Conservation (phyloP, 1,284 basidiomycete genomes). For the Sanghuangporus baumii region DNA sequence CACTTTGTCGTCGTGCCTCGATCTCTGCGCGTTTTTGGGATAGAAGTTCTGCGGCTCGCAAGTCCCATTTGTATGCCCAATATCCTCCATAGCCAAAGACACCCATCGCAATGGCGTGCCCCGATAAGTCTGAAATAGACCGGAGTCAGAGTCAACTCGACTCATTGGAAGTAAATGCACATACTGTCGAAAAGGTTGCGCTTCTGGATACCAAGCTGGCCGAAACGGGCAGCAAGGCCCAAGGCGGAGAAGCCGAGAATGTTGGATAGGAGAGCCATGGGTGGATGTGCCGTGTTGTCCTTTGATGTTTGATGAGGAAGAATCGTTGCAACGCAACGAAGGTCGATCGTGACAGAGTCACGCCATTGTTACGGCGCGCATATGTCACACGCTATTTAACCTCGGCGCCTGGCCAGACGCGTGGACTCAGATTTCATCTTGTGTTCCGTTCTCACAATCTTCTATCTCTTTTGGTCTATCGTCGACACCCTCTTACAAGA, state of each 20-base stretch:
- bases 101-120: constrained; percentile 59
- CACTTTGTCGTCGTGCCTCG: constrained; percentile 30
- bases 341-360: constrained; percentile 1
- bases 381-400: not conserved
- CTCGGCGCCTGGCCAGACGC: not conserved
- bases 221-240: constrained; percentile 71
- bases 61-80: constrained; percentile 63
- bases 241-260: constrained; percentile 75
- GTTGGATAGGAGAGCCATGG: constrained; percentile 68
- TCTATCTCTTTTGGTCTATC: not conserved
- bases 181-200: constrained; percentile 62
- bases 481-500: not conserved
- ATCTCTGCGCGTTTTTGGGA: constrained; percentile 58
- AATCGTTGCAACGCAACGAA: not conserved
- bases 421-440: not conserved
- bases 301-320: not conserved
- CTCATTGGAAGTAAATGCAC: constrained; percentile 27
- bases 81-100: constrained; percentile 65
- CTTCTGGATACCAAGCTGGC: constrained; percentile 77
- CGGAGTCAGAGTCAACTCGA: not conserved
- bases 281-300: not conserved
- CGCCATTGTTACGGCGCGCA: not conserved
- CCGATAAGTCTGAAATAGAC: constrained; percentile 47
- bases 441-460: not conserved
- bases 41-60: constrained; percentile 50